Evolutionary conservation across 2,329 filamentous ascomycete genomes (phyloP), one percentile per base, ranked within the genome.

Genomic region (Thielaviopsis euricoi): DNA sequence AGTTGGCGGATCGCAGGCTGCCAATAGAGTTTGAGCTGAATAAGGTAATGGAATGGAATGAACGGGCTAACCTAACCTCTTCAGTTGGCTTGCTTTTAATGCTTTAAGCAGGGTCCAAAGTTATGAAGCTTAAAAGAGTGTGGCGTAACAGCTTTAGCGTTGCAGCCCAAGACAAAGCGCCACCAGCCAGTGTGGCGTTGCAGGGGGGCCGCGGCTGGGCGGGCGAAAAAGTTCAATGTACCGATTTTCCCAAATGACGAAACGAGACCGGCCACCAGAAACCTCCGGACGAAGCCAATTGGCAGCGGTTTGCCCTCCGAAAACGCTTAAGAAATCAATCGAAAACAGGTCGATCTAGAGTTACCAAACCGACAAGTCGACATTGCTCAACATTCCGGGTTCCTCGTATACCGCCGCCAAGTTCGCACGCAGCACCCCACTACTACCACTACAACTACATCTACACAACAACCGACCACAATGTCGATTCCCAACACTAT

Each of bases 401-500:
- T 10, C 29, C 29, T 33, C 29, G 7, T 33, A 33, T 33, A 33
- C 29, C 29, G 50, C 10, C 25, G 22, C 22, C n/a, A n/a, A 52
- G 6, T 17, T 26, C 10, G 10, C 49, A 2, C 23, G 22, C 50
- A 17, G 10, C 23, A 12, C 50, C 29, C 29, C 29, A 25, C 15
- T n/a, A n/a, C n/a, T n/a, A n/a, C n/a, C n/a, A n/a, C n/a, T n/a
- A n/a, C n/a, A n/a, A n/a, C n/a, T 21, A 40, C 10, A 43, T 4
- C 29, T 19, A 50, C 26, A 58, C 33, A 33, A 22, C 25, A 3
- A 15, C 33, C 40, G 6, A 15, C 33, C 40, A 52, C 19, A 17
- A 57, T 57, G 55, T 60, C 58, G 15, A 43, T 60, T 50, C 51
- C 51, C 51, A 55, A 33, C 52, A 46, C 55, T n/a, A 53, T 76